phyloP scores from a whole-genome alignment of 129 eudicot genomes.

The Centrapalus pauciflorus region DNA sequence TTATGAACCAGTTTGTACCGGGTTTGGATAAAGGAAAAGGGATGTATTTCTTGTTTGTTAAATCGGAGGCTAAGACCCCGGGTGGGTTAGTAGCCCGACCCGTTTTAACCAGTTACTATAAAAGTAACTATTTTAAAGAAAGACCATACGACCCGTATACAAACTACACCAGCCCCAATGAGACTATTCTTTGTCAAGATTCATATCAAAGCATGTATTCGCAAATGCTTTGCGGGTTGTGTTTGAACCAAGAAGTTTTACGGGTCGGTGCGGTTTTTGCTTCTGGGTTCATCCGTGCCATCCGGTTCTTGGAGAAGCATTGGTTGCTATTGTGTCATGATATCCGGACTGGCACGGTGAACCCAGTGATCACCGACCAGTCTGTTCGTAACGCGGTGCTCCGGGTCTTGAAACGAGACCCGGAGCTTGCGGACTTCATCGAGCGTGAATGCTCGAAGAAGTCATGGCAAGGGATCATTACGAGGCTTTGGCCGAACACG shows the following conservation, averaged over 20 bases:
- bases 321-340: constrained; percentile 50
- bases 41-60: constrained; percentile 75
- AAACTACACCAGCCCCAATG: constrained; percentile 73
- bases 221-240: constrained; percentile 75
- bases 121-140: constrained; percentile 61
- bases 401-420: constrained; percentile 47
- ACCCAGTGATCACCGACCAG: constrained; percentile 49
- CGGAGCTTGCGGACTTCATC: constrained; percentile 50
- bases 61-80: constrained; percentile 70
- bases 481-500: constrained; percentile 78
- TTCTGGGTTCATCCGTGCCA: constrained; percentile 80
- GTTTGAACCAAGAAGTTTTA: constrained; percentile 51
- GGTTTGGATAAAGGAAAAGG: constrained; percentile 80
- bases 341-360: constrained; percentile 60
- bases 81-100: constrained; percentile 78
- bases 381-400: constrained; percentile 45
- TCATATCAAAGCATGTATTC: constrained; percentile 86
- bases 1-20: constrained; percentile 69
- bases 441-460: constrained; percentile 52
- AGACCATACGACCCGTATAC: constrained; percentile 75
- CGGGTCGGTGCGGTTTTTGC: constrained; percentile 84
- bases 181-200: constrained; percentile 71
- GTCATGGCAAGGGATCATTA: constrained; percentile 76
- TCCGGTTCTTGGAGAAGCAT: constrained; percentile 64
- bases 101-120: constrained; percentile 73